phyloP scores from a whole-genome alignment of 345 rosid species.

The Populus ilicifolia region DNA sequence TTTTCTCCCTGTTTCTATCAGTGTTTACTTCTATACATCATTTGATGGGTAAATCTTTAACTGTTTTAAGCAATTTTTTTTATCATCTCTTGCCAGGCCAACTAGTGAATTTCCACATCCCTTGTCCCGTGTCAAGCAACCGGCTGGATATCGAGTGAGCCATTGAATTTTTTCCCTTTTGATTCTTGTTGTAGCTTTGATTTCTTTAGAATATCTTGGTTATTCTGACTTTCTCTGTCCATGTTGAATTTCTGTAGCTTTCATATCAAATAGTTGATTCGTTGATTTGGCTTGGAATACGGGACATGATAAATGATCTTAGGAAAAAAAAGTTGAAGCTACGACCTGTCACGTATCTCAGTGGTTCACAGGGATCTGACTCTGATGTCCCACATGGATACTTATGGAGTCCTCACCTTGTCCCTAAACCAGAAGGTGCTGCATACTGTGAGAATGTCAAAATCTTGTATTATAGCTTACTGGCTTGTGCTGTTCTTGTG shows the following conservation, averaged over 20 bases:
- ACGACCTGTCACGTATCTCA: constrained; percentile 95
- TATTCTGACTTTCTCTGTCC: background rate
- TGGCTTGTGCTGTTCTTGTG: background rate
- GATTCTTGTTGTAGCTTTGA: background rate
- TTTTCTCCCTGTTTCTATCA: constrained; percentile 22
- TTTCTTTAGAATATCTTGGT: constrained; percentile 3
- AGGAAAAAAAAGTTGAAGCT: constrained; percentile 87
- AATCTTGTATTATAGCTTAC: background rate
- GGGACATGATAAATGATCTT: constrained; percentile 92
- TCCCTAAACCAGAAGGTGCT: constrained; percentile 98
- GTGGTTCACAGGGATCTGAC: constrained; percentile 93
- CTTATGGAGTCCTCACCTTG: constrained; percentile 99
- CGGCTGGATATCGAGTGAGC: constrained; percentile 95
- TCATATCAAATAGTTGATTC: constrained; percentile 98
- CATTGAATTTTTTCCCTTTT: background rate
- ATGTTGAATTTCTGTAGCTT: constrained; percentile 43
- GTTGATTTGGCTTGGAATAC: constrained; percentile 96
- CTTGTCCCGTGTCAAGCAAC: constrained; percentile 93
- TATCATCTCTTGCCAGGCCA: constrained; percentile 56
- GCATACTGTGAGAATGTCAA: background rate
- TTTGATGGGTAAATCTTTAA: constrained; percentile 19
- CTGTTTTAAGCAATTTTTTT: constrained; percentile 22
- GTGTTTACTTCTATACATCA: constrained; percentile 10
- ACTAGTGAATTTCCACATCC: constrained; percentile 99
- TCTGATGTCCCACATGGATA: constrained; percentile 91